phyloP scores from a whole-genome alignment of 2,329 filamentous ascomycete genomes.

The Scorias spongiosa region DNA sequence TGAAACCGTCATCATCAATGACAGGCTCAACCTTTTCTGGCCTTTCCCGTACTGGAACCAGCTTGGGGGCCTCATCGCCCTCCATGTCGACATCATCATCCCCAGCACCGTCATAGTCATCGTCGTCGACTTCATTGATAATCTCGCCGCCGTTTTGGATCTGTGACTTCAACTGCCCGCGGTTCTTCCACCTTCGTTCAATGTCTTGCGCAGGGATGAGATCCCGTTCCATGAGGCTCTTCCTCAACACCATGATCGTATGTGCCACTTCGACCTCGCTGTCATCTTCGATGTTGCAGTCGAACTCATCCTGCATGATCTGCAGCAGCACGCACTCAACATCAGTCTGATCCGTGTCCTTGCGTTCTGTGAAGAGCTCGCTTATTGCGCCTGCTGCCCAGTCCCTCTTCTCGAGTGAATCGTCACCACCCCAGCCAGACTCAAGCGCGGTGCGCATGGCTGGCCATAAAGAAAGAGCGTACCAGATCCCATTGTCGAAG shows the following conservation, averaged over 20 bases:
- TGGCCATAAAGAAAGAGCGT: slow-evolving; percentile 75
- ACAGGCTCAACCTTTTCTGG: slow-evolving; percentile 45
- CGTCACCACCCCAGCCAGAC: slow-evolving; percentile 75
- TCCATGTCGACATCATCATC: slow-evolving; percentile 43
- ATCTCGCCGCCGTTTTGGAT: slow-evolving; percentile 41
- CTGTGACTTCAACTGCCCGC: slow-evolving; percentile 44
- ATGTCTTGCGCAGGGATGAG: slow-evolving; percentile 73
- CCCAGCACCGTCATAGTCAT: slow-evolving; percentile 37
- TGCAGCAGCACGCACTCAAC: slow-evolving; percentile 75
- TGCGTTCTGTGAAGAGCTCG: slow-evolving; percentile 50
- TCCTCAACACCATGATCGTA: slow-evolving; percentile 53
- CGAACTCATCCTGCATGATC: slow-evolving; percentile 91
- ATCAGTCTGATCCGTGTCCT: slow-evolving; percentile 58
- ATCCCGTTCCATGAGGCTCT: slow-evolving; percentile 48
- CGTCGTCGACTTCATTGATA: slow-evolving; percentile 34
- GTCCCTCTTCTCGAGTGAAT: slow-evolving; percentile 76
- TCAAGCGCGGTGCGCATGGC: slow-evolving; percentile 75
- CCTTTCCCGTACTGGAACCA: slow-evolving; percentile 47
- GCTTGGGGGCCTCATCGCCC: slow-evolving; percentile 43
- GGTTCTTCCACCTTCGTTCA: slow-evolving; percentile 56
- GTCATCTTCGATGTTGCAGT: slow-evolving; percentile 82
- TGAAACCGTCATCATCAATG: slow-evolving; percentile 27
- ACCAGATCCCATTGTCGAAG: slow-evolving; percentile 74
- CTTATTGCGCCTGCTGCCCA: slow-evolving; percentile 85
- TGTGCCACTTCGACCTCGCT: slow-evolving; percentile 59